Evolutionary conservation across 352 stramenopile genomes (phyloP).

Genomic region (Phytophthora meadii): DNA sequence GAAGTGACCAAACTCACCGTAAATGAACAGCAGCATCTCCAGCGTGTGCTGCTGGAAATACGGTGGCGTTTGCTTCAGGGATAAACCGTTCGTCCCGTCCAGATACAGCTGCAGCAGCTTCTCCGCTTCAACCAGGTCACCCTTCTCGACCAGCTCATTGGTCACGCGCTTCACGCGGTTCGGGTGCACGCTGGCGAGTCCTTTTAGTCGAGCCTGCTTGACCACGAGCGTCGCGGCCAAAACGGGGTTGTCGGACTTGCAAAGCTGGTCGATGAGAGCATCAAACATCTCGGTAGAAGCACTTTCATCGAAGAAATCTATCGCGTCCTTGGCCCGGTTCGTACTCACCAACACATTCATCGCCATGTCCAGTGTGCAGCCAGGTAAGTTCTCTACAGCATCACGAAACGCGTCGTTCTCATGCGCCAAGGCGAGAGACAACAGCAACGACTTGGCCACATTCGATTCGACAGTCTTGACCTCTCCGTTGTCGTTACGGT

Average conservation of each 20-base stretch:
- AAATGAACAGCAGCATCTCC: slow-evolving; percentile 77
- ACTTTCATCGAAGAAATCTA: slow-evolving; percentile 57
- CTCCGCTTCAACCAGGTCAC: slow-evolving; percentile 51
- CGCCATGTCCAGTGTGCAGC: slow-evolving; percentile 48
- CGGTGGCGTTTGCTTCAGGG: slow-evolving; percentile 58
- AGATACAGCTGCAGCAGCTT: slow-evolving; percentile 64
- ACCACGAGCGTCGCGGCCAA: slow-evolving; percentile 59
- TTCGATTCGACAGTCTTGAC: slow-evolving; percentile 42
- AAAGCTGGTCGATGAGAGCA: slow-evolving; percentile 46
- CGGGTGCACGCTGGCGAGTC: slow-evolving; percentile 35
- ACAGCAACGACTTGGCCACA: slow-evolving; percentile 65
- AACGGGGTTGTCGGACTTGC: slow-evolving; percentile 43
- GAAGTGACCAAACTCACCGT: slow-evolving; percentile 61
- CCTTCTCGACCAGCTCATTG: slow-evolving; percentile 52
- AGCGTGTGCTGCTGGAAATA: slow-evolving; percentile 71
- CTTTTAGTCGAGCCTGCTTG: slow-evolving; percentile 64
- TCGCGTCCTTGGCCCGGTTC: slow-evolving; percentile 47
- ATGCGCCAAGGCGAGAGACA: slow-evolving; percentile 68
- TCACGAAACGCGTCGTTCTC: slow-evolving; percentile 51
- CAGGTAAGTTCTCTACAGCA: slow-evolving; percentile 51
- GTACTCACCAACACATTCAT: slow-evolving; percentile 45
- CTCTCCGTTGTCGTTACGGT: slow-evolving; percentile 14
- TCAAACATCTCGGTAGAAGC: slow-evolving; percentile 44
- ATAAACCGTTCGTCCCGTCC: slow-evolving; percentile 40
- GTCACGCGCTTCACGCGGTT: slow-evolving; percentile 55